Evolutionary conservation across 2,329 filamentous ascomycete genomes (phyloP).

Genomic region (Ophiocordyceps robertsii): DNA sequence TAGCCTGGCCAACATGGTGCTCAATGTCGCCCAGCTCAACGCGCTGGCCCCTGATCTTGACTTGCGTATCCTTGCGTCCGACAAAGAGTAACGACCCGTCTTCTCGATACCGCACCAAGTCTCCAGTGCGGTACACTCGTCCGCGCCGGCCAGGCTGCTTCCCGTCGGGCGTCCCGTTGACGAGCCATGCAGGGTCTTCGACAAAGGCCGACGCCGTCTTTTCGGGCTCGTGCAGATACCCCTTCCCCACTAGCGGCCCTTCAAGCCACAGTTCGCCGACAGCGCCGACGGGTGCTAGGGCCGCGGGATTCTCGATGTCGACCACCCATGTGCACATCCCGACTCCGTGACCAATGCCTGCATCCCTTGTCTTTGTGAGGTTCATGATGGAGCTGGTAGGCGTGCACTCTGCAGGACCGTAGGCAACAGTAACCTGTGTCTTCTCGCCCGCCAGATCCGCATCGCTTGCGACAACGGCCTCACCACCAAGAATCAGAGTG

Average conservation of each 20-base stretch:
- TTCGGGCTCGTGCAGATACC: conserved; percentile 31
- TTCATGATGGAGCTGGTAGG: conserved; percentile 1
- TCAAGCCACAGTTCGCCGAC: conserved; percentile 24
- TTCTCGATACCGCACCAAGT: not conserved
- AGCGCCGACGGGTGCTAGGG: conserved; percentile 15
- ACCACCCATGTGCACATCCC: not conserved
- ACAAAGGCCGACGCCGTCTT: conserved; percentile 32
- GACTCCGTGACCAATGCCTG: not conserved
- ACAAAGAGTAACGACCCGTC: not conserved
- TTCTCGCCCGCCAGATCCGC: conserved; percentile 4
- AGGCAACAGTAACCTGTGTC: conserved; percentile 2
- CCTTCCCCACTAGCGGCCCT: conserved; percentile 30
- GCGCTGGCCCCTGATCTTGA: conserved; percentile 1
- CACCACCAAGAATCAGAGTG: conserved; percentile 6
- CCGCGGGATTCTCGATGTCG: conserved; percentile 14
- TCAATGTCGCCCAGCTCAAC: conserved; percentile 1
- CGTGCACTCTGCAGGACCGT: conserved; percentile 1
- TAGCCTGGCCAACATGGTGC: not conserved
- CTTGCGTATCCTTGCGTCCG: conserved; percentile 1
- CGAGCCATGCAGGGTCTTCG: conserved; percentile 20
- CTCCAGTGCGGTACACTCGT: conserved; percentile 26
- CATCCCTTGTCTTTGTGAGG: not conserved
- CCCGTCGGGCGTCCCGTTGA: not conserved
- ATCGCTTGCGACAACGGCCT: conserved; percentile 4
- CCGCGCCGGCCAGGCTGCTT: not conserved